Base-by-base conservation (phyloP, 1,139 yeast species). In the Nakaseomyces sp. region DNA sequence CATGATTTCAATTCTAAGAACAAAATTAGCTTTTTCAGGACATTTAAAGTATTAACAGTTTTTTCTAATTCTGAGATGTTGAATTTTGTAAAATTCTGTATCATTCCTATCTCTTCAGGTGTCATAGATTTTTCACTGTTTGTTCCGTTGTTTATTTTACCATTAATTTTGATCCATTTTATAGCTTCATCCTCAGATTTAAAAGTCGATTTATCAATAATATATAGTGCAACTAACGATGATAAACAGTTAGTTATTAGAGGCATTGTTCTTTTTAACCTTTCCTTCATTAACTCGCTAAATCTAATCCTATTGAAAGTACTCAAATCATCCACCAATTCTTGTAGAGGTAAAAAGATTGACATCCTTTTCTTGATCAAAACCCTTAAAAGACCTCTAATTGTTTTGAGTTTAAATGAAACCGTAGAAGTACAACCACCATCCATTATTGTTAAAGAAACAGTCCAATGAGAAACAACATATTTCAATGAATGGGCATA, bases 1-100 rank as follows among this genome's bases (percentile, higher is more conserved):
- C 64, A 52, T 2, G 57, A 50, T 51, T 79, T 79, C 15, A 70
- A 49, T 13, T 69, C 69, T n/a, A 64, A 58, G 40, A 78, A 71
- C 2, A 70, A 60, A 1, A 67, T 52, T 25, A 74, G 57, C 50
- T 74, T 76, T 48, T 70, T 69, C 39, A 79, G 52, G 41, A 64
- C 67, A 16, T 63, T 60, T 13, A 75, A 57, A 1, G 56, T 45
- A 1, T 45, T 50, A 13, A 62, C 60, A 44, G 72, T 68, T 1
- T 55, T 56, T 2, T 54, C 58, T 28, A 81, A 57, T 52, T 81
- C 86, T 10, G 66, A 63, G 19, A 66, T 50, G 1, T 83, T 74
- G 52, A 71, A 81, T 37, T 70, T 69, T 22, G 81, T 56, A 53
- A 84, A 83, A 28, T 69, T 69, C 41, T 73, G 76, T 39, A 79